Evolutionary conservation across 352 stramenopile species (phyloP), one percentile per base, ranked within the genome.

Genomic region (Thraustochytrium sp.): DNA sequence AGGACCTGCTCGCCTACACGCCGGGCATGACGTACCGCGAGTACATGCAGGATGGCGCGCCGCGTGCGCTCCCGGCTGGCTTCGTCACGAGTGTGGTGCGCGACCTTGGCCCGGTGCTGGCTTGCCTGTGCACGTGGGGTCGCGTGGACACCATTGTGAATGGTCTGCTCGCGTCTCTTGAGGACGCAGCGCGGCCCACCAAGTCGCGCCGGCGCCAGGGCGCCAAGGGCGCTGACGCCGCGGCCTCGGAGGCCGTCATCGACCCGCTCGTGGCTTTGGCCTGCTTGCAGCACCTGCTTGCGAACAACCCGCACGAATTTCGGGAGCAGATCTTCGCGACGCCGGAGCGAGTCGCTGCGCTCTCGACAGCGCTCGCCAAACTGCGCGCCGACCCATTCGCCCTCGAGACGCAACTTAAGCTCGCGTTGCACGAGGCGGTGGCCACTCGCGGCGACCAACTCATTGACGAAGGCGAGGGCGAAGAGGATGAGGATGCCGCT

Each of bases 121-220:
- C 37, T 1, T 80, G 68, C 38, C 68, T 80, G 21, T 80, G 68
- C 53, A 44, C 11, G 26, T 80, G 68, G 68, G 44, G 40, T 3
- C 34, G 31, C 18, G 5, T 26, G 23, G 68, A 64, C 34, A 53
- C 23, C 5, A 11, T 80, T 11, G 31, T 80, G 37, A 31, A 8
- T 13, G 53, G 31, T 26, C 37, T 80, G 8, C 21, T 55, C 4
- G 48, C 51, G 48, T 46, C 68, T n/a, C 53, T 80, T 9, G 13
- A 64, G 34, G 68, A 23, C 16, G 13, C 37, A 16, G 8, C 31
- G n/a, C 31, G 40, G 31, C 68, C 26, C 16, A 61, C 21, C 48
- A 80, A 80, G 53, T 18, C 34, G n/a, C 34, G 37, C 34, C 76
- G 63, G 68, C 34, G 68, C n/a, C 36, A 42, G n/a, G 37, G 13